Evolutionary conservation across 2,329 filamentous ascomycete genomes (phyloP).

Genomic region (Colletotrichum agaves): DNA sequence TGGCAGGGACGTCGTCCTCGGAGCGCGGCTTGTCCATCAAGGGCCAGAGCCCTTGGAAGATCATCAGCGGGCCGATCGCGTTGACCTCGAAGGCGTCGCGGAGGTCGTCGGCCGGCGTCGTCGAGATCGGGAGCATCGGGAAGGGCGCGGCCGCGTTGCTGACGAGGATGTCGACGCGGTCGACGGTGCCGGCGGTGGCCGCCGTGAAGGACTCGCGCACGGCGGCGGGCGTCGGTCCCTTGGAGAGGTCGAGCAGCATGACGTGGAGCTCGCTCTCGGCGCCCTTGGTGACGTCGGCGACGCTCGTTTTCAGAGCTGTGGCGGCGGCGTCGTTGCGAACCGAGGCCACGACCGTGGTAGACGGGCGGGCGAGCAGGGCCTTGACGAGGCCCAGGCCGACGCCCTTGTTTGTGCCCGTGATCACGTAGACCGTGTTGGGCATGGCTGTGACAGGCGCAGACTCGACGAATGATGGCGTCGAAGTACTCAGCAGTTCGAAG

Average conservation of each 20-base stretch:
- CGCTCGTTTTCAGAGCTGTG: constrained; percentile 30
- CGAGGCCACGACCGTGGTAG: constrained; percentile 58
- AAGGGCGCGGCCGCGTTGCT: constrained; percentile 59
- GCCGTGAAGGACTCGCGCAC: constrained; percentile 42
- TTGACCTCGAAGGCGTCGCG: constrained; percentile 56
- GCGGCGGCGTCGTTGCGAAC: constrained; percentile 45
- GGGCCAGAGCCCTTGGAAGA: constrained; percentile 49
- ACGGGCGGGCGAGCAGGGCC: constrained; percentile 58
- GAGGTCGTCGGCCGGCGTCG: constrained; percentile 48
- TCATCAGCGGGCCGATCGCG: constrained; percentile 50
- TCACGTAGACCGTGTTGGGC: constrained; percentile 47
- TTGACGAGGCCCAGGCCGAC: constrained; percentile 52
- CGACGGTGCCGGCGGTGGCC: constrained; percentile 45
- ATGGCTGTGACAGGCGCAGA: not conserved
- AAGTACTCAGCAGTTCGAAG: too few species aligned
- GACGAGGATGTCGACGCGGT: constrained; percentile 60
- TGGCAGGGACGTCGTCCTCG: constrained; percentile 39
- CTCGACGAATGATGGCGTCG: too few species aligned
- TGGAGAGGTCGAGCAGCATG: constrained; percentile 51
- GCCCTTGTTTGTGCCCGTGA: constrained; percentile 55
- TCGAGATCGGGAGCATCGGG: constrained; percentile 43
- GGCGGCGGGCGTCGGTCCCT: constrained; percentile 40
- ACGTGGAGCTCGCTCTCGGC: constrained; percentile 46
- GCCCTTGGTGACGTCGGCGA: constrained; percentile 43
- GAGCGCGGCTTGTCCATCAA: constrained; percentile 47